Evolutionary conservation across 2,329 filamentous ascomycete genomes (phyloP), one percentile per base, ranked within the genome.

Genomic region (Alternaria novae-zelandiae): DNA sequence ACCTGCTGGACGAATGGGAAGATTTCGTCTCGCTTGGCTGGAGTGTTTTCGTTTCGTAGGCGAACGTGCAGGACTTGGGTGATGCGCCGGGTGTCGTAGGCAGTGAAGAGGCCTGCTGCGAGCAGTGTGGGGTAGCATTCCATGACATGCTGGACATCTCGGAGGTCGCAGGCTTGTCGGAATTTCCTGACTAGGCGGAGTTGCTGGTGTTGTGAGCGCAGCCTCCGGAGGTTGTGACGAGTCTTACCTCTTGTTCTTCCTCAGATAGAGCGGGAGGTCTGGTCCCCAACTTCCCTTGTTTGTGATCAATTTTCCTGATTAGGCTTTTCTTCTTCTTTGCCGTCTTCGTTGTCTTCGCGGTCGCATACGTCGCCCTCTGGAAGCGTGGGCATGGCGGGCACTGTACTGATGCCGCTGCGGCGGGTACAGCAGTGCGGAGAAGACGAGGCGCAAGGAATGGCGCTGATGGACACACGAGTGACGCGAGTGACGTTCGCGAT

Each of bases 1-100:
- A 85, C n/a, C 8, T 72, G 75, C 28, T 78, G 72, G 15, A 81
- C 70, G 56, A 83, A 81, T 20, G 68, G 65, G 41, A 73, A 66
- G 5, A 71, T 26, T 23, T 68, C 57, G 15, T 63, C 10, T 21
- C 54, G 41, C 56, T 63, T 62, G 23, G 44, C 54, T 7, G 54
- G 20, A 30, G 57, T 43, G n/a, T 51, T 53, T 11, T 26, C 41
- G 23, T 69, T 66, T 46, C 80, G 80, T 56, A 75, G 69, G 50
- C 64, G 69, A 5, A 68, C 71, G 58, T 84, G 82, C 1, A 83
- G 59, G 17, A 79, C 73, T 54, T 76, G 71, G 30, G 76, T 75
- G 17, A 82, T 75, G n/a, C 68, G 64, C 28, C 70, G 73, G 2
- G 74, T 75, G 28, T 79, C 74, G 9, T 68, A 59, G 32, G 58